Evolutionary conservation across 2,329 filamentous ascomycete genomes (phyloP), one percentile per base, ranked within the genome.

Genomic region (Thelonectria olida): DNA sequence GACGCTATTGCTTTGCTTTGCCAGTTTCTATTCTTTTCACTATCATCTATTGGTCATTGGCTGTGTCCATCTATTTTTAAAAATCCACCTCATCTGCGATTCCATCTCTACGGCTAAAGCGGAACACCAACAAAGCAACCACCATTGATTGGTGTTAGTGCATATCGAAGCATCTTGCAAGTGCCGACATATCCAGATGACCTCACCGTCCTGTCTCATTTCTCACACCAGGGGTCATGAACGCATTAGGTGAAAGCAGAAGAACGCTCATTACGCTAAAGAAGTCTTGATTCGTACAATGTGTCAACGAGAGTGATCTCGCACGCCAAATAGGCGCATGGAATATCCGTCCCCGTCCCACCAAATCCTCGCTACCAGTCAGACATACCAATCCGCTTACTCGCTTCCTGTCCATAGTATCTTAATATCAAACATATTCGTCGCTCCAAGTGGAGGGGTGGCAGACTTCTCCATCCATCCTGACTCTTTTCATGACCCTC

Each of bases 221-320:
- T 41, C 31, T 48, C 28, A 34, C 50, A 41, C 17, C 10, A 36
- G 34, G 17, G 25, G 4, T 9, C 20, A 6, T 19, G 10, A 28
- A 12, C 17, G 8, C n/a, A 27, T 7, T 15, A 7, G 27, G 28
- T 19, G 7, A 23, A 9, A 13, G 22, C 22, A 25, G 17, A 52
- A 47, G 23, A 20, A 22, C 20, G 3, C 41, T 34, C 17, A 28
- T 41, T 58, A 22, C 34, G 23, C 31, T 41, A 42, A 28, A 5
- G 23, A 44, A 20, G 28, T 13, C 36, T 25, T 38, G 20, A 17
- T 42, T 44, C 49, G 31, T 50, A 44, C 13, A 31, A 20, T 41
- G 41, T 36, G 22, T 47, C 23, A 52, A 34, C 52, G 52, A 61
- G 39, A 48, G 34, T 47, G 10, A 22, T 52, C 52, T 61, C 52